Conservation (phyloP, 805 yeast species). For the Saccharomycopsis sp. region DNA sequence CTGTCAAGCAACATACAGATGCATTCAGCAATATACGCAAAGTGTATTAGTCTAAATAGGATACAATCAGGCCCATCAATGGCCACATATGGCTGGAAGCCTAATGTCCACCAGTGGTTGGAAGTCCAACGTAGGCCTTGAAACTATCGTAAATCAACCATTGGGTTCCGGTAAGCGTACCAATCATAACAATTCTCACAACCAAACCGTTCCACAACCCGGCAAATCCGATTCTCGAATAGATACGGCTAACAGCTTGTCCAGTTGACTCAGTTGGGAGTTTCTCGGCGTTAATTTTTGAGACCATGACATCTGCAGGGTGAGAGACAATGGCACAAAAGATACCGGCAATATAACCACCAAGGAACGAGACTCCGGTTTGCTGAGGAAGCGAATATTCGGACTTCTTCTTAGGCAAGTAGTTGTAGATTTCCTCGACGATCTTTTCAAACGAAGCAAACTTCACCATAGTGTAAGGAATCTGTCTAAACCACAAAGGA, state of each 20-base stretch:
- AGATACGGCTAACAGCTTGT: slow-evolving; percentile 66
- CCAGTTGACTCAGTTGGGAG: slow-evolving; percentile 59
- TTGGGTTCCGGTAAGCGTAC: slow-evolving; percentile 94
- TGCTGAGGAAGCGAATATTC: slow-evolving; percentile 71
- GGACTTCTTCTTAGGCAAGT: slow-evolving; percentile 64
- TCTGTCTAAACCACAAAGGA: slow-evolving; percentile 94
- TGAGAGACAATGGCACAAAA: slow-evolving; percentile 94
- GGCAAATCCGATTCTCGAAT: slow-evolving; percentile 72
- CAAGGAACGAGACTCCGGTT: slow-evolving; percentile 90
- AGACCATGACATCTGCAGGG: slow-evolving; percentile 99
- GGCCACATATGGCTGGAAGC: slow-evolving; percentile 84
- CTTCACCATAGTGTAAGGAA: slow-evolving; percentile 98
- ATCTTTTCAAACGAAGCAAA: slow-evolving; percentile 92
- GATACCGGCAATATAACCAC: slow-evolving; percentile 97
- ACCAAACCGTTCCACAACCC: slow-evolving; percentile 96
- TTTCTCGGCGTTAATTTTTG: slow-evolving; percentile 76
- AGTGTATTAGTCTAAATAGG: no score
- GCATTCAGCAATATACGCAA: no score
- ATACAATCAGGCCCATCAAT: slow-evolving; percentile 5
- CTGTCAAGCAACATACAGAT: no score
- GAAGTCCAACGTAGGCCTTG: slow-evolving; percentile 90
- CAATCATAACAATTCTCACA: slow-evolving; percentile 93
- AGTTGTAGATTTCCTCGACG: slow-evolving; percentile 70
- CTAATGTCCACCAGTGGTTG: slow-evolving; percentile 71
- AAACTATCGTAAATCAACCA: slow-evolving; percentile 96